Percentiles rank a stretch among this genome's conserved stretches.
These are phyloP conservation scores for Euphrasia arctica DNA, from an alignment of 305 asterid species.

Conservation along the genomic window DNA sequence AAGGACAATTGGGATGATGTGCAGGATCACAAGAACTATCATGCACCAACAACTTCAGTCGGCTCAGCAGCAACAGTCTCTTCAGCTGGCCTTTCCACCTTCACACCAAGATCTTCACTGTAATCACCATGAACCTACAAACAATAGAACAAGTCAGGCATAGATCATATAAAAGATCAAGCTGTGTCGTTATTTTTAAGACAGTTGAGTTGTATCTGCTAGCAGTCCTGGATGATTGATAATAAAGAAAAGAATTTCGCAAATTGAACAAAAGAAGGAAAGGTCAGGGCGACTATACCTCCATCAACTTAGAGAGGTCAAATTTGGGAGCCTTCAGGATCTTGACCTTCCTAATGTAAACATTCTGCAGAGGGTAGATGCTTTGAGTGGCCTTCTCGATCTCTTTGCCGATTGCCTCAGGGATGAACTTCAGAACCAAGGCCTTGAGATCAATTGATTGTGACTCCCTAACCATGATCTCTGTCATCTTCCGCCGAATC, in stretches of 20 bases:
- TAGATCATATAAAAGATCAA: too few relatives aligned
- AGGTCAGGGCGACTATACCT: conserved; percentile 31
- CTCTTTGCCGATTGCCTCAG: conserved; percentile 82
- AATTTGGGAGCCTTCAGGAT: conserved; percentile 88
- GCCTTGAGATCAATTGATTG: conserved; percentile 80
- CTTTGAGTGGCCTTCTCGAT: conserved; percentile 84
- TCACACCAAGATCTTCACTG: conserved; percentile 58
- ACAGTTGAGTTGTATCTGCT: neutral
- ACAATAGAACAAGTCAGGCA: neutral
- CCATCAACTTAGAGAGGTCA: conserved; percentile 82
- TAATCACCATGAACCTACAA: conserved; percentile 65
- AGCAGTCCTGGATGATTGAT: neutral
- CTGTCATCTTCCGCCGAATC: conserved; percentile 85
- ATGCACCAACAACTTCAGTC: conserved; percentile 56
- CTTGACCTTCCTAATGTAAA: conserved; percentile 76
- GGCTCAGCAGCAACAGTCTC: conserved; percentile 51
- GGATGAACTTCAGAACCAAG: conserved; percentile 74
- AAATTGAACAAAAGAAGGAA: neutral
- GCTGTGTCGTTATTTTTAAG: too few relatives aligned
- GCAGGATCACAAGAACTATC: neutral
- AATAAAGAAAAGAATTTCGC: neutral
- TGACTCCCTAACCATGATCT: conserved; percentile 75
- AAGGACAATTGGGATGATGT: neutral
- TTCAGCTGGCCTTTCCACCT: conserved; percentile 62
- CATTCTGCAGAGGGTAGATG: conserved; percentile 84